Percentiles rank a stretch among this genome's conserved stretches.
phyloP scores from a whole-genome alignment of 2,329 filamentous ascomycete genomes.

The Epichloe baconii region DNA sequence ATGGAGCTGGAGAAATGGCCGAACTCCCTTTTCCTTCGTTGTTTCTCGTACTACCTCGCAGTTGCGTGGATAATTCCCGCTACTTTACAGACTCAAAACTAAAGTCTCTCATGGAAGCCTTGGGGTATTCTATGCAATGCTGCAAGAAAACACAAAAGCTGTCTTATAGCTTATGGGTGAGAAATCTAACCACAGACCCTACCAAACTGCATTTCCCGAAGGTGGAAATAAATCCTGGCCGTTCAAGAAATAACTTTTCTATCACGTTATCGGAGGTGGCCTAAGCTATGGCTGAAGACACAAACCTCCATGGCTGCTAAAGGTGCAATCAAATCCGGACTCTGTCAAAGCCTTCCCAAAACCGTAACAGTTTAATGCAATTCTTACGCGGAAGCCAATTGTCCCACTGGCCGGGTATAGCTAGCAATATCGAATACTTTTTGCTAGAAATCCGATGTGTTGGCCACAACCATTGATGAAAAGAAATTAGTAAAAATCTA shows the following conservation, averaged over 20 bases:
- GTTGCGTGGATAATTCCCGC: constrained; percentile 80
- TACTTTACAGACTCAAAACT: constrained; percentile 68
- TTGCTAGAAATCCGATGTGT: too few relatives aligned
- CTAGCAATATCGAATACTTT: too few relatives aligned
- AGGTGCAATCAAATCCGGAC: background rate
- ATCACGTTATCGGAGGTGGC: constrained; percentile 44
- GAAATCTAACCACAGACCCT: constrained; percentile 15
- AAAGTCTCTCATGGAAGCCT: constrained; percentile 55
- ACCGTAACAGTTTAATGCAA: too few relatives aligned
- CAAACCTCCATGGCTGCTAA: background rate
- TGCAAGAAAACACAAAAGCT: constrained; percentile 72
- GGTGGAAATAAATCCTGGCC: constrained; percentile 62
- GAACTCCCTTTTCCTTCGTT: constrained; percentile 48
- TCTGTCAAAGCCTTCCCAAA: background rate
- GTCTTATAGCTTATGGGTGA: constrained; percentile 77
- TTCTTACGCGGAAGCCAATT: too few relatives aligned
- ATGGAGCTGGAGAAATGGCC: constrained; percentile 7
- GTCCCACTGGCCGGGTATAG: too few relatives aligned
- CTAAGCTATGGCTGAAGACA: constrained; percentile 1
- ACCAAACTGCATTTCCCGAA: constrained; percentile 34
- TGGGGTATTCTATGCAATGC: constrained; percentile 57
- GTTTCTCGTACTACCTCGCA: constrained; percentile 80
- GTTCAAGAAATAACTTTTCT: constrained; percentile 78
- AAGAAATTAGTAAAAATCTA: too few relatives aligned
- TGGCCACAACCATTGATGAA: too few relatives aligned